Conservation (phyloP, 352 stramenopile genomes). For the Globisporangium acanthophoron region DNA sequence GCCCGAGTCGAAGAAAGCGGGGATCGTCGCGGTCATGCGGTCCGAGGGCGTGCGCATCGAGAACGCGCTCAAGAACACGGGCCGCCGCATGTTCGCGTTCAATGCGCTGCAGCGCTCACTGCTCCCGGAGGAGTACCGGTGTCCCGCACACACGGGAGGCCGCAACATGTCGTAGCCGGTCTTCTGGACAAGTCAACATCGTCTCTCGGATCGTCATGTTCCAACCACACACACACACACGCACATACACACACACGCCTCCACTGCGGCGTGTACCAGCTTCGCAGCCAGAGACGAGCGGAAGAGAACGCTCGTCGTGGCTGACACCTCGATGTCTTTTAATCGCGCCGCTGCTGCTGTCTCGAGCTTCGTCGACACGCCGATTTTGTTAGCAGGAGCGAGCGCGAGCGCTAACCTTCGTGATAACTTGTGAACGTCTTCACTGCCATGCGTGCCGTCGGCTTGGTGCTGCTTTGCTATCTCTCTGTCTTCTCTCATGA, state of each 20-base stretch:
- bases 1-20: conserved; percentile 64
- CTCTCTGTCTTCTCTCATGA: too few relatives aligned
- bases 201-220: too few relatives aligned
- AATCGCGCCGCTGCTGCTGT: not conserved
- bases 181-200: too few relatives aligned
- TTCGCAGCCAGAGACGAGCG: not conserved
- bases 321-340: not conserved
- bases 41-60: conserved; percentile 82
- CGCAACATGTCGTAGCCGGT: conserved; percentile 66
- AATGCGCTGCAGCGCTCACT: conserved; percentile 80
- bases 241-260: not conserved
- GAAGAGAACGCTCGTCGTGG: not conserved
- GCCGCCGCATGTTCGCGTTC: conserved; percentile 77
- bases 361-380: too few relatives aligned
- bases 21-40: conserved; percentile 79
- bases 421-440: too few relatives aligned
- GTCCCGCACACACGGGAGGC: conserved; percentile 68
- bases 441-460: too few relatives aligned
- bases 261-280: not conserved
- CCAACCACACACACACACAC: not conserved
- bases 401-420: not conserved
- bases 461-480: too few relatives aligned
- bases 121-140: conserved; percentile 79
- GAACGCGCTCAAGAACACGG: conserved; percentile 83
- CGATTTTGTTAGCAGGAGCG: not conserved